Conservation (phyloP, 2,329 filamentous ascomycete genomes). For the Cucurbitaria berberidis region DNA sequence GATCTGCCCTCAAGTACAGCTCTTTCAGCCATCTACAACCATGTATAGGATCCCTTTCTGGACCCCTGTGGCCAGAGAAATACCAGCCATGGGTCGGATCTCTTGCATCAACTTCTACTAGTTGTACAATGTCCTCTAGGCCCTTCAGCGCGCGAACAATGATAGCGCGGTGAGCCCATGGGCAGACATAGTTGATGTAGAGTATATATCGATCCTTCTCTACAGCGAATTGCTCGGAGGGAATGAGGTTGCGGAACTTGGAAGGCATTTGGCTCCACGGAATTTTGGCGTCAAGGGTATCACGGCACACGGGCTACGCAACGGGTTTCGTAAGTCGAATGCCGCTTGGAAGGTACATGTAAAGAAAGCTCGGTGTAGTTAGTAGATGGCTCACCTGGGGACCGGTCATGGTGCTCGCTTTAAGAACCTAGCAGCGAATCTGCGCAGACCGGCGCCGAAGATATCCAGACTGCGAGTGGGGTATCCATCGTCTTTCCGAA, state of each 20-base stretch:
- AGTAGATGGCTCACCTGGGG: slow-evolving; percentile 3
- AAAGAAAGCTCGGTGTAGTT: neutral
- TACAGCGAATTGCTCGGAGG: slow-evolving; percentile 61
- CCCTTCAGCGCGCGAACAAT: slow-evolving; percentile 59
- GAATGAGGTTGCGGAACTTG: slow-evolving; percentile 63
- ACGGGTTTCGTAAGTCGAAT: neutral
- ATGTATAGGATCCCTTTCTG: slow-evolving; percentile 35
- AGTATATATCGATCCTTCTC: slow-evolving; percentile 67
- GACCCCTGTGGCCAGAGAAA: slow-evolving; percentile 38
- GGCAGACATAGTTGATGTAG: slow-evolving; percentile 67
- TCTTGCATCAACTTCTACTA: slow-evolving; percentile 52
- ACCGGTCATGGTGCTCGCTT: slow-evolving; percentile 11
- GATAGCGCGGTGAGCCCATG: slow-evolving; percentile 64
- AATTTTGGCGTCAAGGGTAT: slow-evolving; percentile 51
- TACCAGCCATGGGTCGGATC: slow-evolving; percentile 42
- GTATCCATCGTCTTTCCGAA: slow-evolving; percentile 7
- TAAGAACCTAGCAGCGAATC: neutral
- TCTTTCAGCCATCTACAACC: slow-evolving; percentile 58
- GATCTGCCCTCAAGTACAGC: slow-evolving; percentile 74
- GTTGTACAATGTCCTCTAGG: slow-evolving; percentile 57
- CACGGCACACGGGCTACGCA: slow-evolving; percentile 3
- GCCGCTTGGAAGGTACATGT: neutral
- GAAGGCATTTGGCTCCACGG: slow-evolving; percentile 61
- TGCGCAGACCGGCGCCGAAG: neutral
- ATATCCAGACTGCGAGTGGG: slow-evolving; percentile 2